Base-by-base conservation (phyloP, 129 eudicot species). In the Kitagawia praeruptora region DNA sequence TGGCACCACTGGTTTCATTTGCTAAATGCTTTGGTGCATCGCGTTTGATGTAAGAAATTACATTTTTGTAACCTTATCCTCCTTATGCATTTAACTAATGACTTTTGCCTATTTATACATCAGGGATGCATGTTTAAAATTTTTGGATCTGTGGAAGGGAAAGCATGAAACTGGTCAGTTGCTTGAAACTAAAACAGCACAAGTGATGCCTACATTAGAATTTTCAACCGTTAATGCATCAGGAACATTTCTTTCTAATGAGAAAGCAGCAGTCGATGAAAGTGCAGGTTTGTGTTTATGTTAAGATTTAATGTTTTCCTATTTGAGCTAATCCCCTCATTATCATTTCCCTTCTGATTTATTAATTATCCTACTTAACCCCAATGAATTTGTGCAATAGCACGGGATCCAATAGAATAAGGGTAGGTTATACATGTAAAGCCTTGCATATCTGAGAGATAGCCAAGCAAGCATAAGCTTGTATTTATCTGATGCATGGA, bases 141-240 rank as follows among this genome's bases (percentile, higher is more conserved):
- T 90, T 87, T 76, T 87, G 84, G 87, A 87, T 46, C 86, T 94
- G 79, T 92, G 97, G 97, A 94, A 92, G 82, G 81, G 80, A 81
- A 94, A 91, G 87, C 98, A 94, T 80, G 97, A 94, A 84, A 87
- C 87, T 42, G 96, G 97, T 34, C 96, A 94, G 82, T 94, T 96
- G 96, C 82, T 93, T 84, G 96, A 93, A 77, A 84, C 92, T 81
- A 93, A 89, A 87, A 87, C 91, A 83, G 82, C 88, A 51, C 92
- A 88, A 78, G 92, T 90, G 74, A 73, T 88, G 86, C 82, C 85
- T 77, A 70, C 64, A 79, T 66, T 80, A 46, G 88, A 90, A 75
- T 85, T 86, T 53, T 83, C 89, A 78, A 85, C 91, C 66, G 76
- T 84, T 79, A 85, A 85, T 78, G 86, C 87, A 53, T 86, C 94